phyloP scores from a whole-genome alignment of 2,329 filamentous ascomycete genomes.

The Aspergillus unguis region DNA sequence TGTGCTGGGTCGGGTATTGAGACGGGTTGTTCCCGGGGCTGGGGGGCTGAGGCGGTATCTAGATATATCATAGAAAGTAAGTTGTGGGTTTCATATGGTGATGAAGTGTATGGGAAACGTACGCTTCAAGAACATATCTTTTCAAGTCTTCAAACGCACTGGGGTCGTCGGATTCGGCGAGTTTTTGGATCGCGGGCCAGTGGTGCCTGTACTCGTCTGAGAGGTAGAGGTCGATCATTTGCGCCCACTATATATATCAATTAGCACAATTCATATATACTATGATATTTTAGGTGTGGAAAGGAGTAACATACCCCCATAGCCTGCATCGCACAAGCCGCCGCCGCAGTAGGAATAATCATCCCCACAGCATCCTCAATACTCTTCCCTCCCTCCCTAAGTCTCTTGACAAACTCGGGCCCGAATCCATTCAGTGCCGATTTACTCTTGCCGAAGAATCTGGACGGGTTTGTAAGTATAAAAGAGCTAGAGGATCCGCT shows the following conservation, averaged over 20 bases:
- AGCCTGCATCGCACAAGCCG: constrained; percentile 13
- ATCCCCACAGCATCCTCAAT: constrained; percentile 11
- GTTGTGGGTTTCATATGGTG: neutral
- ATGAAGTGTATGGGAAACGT: neutral
- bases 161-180: neutral
- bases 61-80: neutral
- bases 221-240: constrained; percentile 14
- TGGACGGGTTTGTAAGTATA: neutral
- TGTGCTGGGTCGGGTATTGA: neutral
- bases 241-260: constrained; percentile 9
- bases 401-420: constrained; percentile 2
- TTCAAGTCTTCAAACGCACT: constrained; percentile 11
- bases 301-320: constrained; percentile 7
- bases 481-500: neutral
- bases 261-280: neutral
- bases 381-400: constrained; percentile 7
- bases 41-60: constrained; percentile 15
- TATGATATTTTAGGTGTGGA: neutral
- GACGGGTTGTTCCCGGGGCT: neutral
- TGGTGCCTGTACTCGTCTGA: constrained; percentile 9
- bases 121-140: constrained; percentile 16
- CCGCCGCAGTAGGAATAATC: constrained; percentile 13
- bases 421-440: constrained; percentile 4
- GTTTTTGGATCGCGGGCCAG: constrained; percentile 11
- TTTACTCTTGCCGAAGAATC: neutral